phyloP scores from a whole-genome alignment of 164 flowering plant genomes.

The Chloranthus sessilifolius region DNA sequence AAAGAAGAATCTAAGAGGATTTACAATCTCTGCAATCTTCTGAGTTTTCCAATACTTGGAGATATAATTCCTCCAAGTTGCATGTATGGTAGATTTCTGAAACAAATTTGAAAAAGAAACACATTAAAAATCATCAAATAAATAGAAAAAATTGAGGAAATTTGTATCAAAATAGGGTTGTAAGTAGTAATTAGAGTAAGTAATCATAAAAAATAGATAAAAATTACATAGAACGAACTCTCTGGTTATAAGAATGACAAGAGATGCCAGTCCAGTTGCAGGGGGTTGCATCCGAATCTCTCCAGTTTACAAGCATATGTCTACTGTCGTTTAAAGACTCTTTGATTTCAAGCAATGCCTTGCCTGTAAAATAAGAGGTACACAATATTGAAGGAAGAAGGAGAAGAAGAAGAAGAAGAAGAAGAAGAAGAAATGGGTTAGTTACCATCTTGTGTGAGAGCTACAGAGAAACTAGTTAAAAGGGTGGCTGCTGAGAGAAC shows the following conservation, averaged over 20 bases:
- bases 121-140: background rate
- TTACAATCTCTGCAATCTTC: conserved; percentile 83
- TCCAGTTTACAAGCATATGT: conserved; percentile 63
- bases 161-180: no score
- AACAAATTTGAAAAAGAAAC: conserved; percentile 12
- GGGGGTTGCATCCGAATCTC: conserved; percentile 56
- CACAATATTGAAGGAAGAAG: background rate
- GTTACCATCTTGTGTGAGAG: conserved; percentile 75
- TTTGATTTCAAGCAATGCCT: conserved; percentile 68
- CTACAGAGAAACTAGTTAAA: conserved; percentile 33
- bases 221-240: conserved; percentile 69
- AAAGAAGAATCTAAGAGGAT: conserved; percentile 15
- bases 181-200: no score
- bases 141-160: background rate
- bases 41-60: conserved; percentile 80
- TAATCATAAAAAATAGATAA: conserved; percentile 2
- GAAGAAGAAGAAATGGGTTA: background rate
- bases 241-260: conserved; percentile 53
- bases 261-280: conserved; percentile 85
- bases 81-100: conserved; percentile 83
- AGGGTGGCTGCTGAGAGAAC: conserved; percentile 23
- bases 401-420: background rate
- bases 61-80: conserved; percentile 79
- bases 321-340: conserved; percentile 59
- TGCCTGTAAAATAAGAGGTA: conserved; percentile 31